Conservation (phyloP, 345 rosid genomes). For the Passiflora organensis region DNA sequence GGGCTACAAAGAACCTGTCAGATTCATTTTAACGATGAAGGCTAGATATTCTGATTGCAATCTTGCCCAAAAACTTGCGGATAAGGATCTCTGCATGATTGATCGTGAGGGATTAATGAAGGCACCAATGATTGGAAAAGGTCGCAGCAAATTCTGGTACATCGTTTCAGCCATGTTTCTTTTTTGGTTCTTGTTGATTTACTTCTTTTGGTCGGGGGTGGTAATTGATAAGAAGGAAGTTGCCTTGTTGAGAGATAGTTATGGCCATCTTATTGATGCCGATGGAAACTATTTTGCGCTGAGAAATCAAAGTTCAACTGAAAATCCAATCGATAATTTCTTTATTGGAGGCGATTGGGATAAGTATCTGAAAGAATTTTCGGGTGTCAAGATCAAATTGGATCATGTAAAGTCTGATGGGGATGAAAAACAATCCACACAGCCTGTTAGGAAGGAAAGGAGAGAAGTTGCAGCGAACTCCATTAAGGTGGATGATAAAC, state of each 20-base stretch:
- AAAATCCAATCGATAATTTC: constrained; percentile 13
- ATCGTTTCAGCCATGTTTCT: constrained; percentile 30
- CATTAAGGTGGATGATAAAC: neutral
- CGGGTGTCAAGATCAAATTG: too few relatives aligned
- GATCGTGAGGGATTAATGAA: constrained; percentile 32
- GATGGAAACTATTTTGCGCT: too few relatives aligned
- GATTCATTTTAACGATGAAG: too few relatives aligned
- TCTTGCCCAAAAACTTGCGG: too few relatives aligned
- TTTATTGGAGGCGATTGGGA: constrained; percentile 20
- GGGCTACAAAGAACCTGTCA: too few relatives aligned
- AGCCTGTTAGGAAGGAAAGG: neutral
- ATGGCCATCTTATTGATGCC: constrained; percentile 2
- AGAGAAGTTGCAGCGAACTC: too few relatives aligned
- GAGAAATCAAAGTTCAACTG: neutral
- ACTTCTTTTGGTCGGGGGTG: constrained; percentile 34
- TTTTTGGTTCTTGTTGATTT: constrained; percentile 47
- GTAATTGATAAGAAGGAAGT: constrained; percentile 22
- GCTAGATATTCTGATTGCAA: too few relatives aligned
- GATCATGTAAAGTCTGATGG: too few relatives aligned
- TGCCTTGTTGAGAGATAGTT: constrained; percentile 20
- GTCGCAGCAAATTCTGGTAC: constrained; percentile 47
- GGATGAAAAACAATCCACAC: too few relatives aligned
- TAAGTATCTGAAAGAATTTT: constrained; percentile 6
- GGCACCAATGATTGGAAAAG: constrained; percentile 23
- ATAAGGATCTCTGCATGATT: neutral